A percentile compares a stretch with the other conserved stretches of the same genome.
Evolutionary conservation across 2,329 filamentous ascomycete genomes (phyloP).

Genomic region (Lasiodiplodia sp.): DNA sequence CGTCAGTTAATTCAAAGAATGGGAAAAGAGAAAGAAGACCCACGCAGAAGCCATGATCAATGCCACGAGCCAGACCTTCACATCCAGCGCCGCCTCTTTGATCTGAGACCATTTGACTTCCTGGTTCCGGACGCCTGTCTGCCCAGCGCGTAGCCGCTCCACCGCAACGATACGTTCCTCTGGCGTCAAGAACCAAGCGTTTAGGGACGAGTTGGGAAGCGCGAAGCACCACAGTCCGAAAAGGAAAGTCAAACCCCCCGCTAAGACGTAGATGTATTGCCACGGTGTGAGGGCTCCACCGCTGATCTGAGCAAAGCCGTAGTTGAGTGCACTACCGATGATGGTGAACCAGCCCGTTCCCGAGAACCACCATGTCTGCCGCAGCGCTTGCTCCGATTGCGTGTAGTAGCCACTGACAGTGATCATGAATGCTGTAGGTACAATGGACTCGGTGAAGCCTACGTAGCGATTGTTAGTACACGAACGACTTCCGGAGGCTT

Average conservation of each 20-base stretch:
- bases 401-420: constrained; percentile 55
- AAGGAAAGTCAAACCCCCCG: constrained; percentile 68
- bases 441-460: constrained; percentile 61
- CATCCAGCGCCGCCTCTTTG: constrained; percentile 64
- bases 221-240: constrained; percentile 71
- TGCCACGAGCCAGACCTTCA: constrained; percentile 69
- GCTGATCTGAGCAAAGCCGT: constrained; percentile 45
- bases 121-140: constrained; percentile 69
- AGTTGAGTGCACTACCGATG: constrained; percentile 37
- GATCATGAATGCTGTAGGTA: constrained; percentile 65
- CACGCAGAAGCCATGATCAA: constrained; percentile 75
- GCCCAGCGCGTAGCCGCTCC: constrained; percentile 67
- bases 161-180: constrained; percentile 71
- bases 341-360: constrained; percentile 39
- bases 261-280: constrained; percentile 76
- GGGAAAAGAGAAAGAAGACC: not conserved
- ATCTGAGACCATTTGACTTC: constrained; percentile 68
- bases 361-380: constrained; percentile 40
- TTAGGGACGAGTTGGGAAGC: constrained; percentile 69
- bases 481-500: no score
- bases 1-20: not conserved
- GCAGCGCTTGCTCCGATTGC: constrained; percentile 48
- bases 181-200: constrained; percentile 69
- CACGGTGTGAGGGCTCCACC: constrained; percentile 58
- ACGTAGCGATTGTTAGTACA: no score